Evolutionary conservation across 495 filamentous ascomycete species (phyloP).

Genomic region (Penicillium robsamsonii): DNA sequence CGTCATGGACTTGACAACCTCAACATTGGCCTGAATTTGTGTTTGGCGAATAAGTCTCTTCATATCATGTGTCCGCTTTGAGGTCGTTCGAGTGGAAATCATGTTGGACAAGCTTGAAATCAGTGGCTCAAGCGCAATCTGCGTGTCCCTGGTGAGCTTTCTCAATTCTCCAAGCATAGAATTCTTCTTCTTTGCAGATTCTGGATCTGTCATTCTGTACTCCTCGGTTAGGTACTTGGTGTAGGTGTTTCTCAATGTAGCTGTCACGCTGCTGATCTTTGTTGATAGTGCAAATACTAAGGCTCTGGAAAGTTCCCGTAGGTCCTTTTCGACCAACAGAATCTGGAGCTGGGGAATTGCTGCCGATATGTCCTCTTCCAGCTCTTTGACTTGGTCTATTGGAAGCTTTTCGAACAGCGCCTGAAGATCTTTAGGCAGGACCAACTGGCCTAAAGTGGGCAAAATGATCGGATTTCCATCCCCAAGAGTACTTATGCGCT

Average conservation of each 20-base stretch:
- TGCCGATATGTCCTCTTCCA: not conserved
- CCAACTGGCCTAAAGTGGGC: not conserved
- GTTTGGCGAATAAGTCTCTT: constrained; percentile 25
- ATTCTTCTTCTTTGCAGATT: not conserved
- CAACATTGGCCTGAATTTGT: constrained; percentile 24
- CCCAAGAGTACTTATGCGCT: not conserved
- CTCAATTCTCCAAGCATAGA: not conserved
- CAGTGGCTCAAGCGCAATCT: not conserved
- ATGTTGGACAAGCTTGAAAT: constrained; percentile 23
- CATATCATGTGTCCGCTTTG: constrained; percentile 29
- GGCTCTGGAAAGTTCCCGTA: not conserved
- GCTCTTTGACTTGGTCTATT: not conserved
- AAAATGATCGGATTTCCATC: not conserved
- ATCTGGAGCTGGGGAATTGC: constrained; percentile 1
- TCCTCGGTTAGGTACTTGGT: not conserved
- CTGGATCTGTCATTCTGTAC: not conserved
- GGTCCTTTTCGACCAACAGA: not conserved
- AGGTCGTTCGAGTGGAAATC: constrained; percentile 28
- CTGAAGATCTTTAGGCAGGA: not conserved
- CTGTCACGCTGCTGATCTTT: not conserved
- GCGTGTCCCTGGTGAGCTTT: not conserved
- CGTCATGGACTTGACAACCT: constrained; percentile 25
- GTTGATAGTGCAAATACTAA: not conserved
- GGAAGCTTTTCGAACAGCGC: not conserved
- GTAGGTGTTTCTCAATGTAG: not conserved